Evolutionary conservation across 2,329 filamentous ascomycete genomes (phyloP).

Genomic region (Cryphonectria nitschkei): DNA sequence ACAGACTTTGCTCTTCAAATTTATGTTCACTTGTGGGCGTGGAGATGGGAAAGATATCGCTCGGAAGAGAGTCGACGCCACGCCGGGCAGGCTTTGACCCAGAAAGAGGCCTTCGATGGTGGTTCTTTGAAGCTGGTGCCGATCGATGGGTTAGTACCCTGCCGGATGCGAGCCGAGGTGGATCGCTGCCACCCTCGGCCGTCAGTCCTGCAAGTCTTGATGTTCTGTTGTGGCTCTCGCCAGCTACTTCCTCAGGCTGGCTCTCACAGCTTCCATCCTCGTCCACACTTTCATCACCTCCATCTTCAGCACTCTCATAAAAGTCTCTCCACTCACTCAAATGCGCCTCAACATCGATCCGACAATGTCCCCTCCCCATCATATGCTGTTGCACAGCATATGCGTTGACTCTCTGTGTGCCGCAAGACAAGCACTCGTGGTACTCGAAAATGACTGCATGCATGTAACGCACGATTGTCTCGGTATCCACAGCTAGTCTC

Average conservation of each 20-base stretch:
- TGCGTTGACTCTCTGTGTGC: constrained; percentile 42
- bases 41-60: not conserved
- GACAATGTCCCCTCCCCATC: constrained; percentile 49
- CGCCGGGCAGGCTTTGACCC: not conserved
- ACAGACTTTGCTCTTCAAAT: not conserved
- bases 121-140: not conserved
- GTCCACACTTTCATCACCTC: not conserved
- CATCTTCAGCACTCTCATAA: constrained; percentile 32
- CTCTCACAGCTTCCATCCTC: not conserved
- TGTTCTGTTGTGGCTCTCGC: not conserved
- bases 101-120: constrained; percentile 8
- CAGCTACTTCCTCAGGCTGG: not conserved
- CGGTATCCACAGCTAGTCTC: constrained; percentile 43
- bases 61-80: not conserved
- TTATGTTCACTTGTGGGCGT: not conserved
- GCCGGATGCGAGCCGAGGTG: constrained; percentile 39
- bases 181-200: constrained; percentile 31
- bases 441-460: constrained; percentile 49
- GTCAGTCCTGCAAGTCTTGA: not conserved
- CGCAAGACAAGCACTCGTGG: constrained; percentile 52
- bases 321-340: constrained; percentile 43
- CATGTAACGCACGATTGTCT: constrained; percentile 49
- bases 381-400: constrained; percentile 53
- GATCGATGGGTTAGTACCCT: constrained; percentile 39
- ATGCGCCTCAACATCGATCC: constrained; percentile 39